phyloP scores from a whole-genome alignment of 306 rosid species.

The Quercus glauca region DNA sequence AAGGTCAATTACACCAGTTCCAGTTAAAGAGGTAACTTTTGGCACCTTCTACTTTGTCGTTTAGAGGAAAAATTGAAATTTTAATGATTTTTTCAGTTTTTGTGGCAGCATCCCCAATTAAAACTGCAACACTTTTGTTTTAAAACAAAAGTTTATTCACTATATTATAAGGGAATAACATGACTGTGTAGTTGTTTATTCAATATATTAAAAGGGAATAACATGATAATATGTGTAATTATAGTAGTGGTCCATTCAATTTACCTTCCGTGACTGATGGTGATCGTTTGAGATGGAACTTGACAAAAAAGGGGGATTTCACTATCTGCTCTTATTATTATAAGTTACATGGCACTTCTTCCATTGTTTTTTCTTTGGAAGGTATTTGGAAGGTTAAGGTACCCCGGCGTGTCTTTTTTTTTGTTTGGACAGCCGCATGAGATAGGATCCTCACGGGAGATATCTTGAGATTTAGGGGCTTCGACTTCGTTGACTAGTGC shows the following conservation, averaged over 20 bases:
- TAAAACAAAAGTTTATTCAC: neutral
- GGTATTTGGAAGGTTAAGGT: too few species aligned
- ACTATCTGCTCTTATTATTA: too few species aligned
- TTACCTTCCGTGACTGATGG: too few species aligned
- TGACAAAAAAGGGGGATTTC: too few species aligned
- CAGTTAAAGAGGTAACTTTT: constrained; percentile 67
- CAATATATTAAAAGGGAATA: neutral
- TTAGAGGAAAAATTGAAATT: neutral
- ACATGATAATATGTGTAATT: neutral
- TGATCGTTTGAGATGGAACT: too few species aligned
- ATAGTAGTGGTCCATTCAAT: neutral
- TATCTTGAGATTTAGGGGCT: too few species aligned
- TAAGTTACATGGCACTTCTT: too few species aligned
- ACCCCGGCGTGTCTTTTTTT: too few species aligned
- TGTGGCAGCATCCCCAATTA: neutral
- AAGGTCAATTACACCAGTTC: constrained; percentile 62
- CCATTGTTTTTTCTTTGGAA: too few species aligned
- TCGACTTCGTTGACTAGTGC: too few species aligned
- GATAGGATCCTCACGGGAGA: too few species aligned
- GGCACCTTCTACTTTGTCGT: constrained; percentile 6
- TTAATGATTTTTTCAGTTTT: constrained; percentile 7
- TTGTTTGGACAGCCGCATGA: too few species aligned
- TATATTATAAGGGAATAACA: neutral
- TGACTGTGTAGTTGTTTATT: neutral
- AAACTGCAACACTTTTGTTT: neutral